Evolutionary conservation across 805 yeast genomes (phyloP).

Genomic region (Brettanomyces sp.): DNA sequence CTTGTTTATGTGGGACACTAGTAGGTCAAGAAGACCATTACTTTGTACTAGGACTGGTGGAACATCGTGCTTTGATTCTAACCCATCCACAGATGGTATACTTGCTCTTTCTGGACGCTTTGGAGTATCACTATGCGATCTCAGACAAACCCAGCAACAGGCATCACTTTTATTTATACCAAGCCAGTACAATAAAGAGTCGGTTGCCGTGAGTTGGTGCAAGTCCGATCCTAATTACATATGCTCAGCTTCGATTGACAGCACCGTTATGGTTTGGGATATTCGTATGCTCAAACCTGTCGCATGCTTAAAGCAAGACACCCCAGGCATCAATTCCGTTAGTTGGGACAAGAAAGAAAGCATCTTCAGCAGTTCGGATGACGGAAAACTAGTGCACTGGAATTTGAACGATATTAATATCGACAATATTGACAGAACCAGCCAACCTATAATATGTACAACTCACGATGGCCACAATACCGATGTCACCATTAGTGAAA

Average conservation of each 20-base stretch:
- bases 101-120: slow-evolving; percentile 59
- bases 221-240: slow-evolving; percentile 48
- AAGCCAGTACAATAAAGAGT: slow-evolving; percentile 17
- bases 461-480: slow-evolving; percentile 35
- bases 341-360: slow-evolving; percentile 40
- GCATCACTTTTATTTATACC: slow-evolving; percentile 36
- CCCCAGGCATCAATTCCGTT: slow-evolving; percentile 42
- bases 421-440: not conserved
- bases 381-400: slow-evolving; percentile 67
- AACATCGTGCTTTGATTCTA: slow-evolving; percentile 40
- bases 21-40: slow-evolving; percentile 49
- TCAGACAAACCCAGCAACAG: slow-evolving; percentile 28
- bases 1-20: slow-evolving; percentile 69
- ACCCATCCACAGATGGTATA: slow-evolving; percentile 37
- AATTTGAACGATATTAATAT: slow-evolving; percentile 25
- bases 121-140: slow-evolving; percentile 69
- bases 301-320: slow-evolving; percentile 46
- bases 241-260: slow-evolving; percentile 53
- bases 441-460: slow-evolving; percentile 26
- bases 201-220: slow-evolving; percentile 54
- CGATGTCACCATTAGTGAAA: slow-evolving; percentile 22
- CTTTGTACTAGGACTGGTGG: slow-evolving; percentile 45
- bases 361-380: slow-evolving; percentile 51
- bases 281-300: slow-evolving; percentile 48
- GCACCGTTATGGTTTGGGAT: slow-evolving; percentile 63